A percentile compares a stretch with the other conserved stretches of the same genome.
These are phyloP conservation scores for Dothidotthia symphoricarpi DNA, from an alignment of 2,329 filamentous ascomycete genomes.

Conservation along the genomic window DNA sequence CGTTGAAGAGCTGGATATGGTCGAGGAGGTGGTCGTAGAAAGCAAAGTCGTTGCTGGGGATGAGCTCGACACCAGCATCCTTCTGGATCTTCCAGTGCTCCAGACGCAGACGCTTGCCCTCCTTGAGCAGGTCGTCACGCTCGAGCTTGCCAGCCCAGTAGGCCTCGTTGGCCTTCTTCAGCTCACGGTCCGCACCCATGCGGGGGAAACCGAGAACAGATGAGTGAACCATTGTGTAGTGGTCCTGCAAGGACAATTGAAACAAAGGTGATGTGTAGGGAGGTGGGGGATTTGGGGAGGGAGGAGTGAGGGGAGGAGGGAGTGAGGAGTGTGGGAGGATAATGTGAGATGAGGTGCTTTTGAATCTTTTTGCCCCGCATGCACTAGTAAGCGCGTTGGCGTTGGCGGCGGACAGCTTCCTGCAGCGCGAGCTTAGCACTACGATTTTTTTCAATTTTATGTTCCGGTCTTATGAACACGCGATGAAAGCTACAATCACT, in stretches of 20 bases:
- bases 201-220: conserved; percentile 97
- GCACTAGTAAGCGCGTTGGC: not conserved
- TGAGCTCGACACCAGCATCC: conserved; percentile 93
- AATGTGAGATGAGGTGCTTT: conserved; percentile 38
- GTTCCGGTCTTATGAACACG: too few species aligned
- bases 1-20: conserved; percentile 97
- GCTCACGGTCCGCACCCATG: conserved; percentile 96
- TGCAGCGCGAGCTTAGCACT: too few species aligned
- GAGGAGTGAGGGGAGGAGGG: conserved; percentile 11
- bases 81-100: conserved; percentile 99
- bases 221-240: conserved; percentile 51
- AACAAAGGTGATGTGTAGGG: conserved; percentile 9
- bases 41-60: conserved; percentile 99
- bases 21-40: conserved; percentile 97
- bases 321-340: conserved; percentile 9
- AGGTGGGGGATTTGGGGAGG: conserved; percentile 8
- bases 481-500: too few species aligned
- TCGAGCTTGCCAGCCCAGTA: conserved; percentile 96
- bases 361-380: conserved; percentile 24
- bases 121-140: conserved; percentile 81
- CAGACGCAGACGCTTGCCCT: conserved; percentile 94
- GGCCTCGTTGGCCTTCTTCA: conserved; percentile 99
- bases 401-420: conserved; percentile 7
- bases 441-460: too few species aligned
- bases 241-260: conserved; percentile 10